Evolutionary conservation across 2,329 filamentous ascomycete genomes (phyloP).

Genomic region (Malbranchea zuffiana): DNA sequence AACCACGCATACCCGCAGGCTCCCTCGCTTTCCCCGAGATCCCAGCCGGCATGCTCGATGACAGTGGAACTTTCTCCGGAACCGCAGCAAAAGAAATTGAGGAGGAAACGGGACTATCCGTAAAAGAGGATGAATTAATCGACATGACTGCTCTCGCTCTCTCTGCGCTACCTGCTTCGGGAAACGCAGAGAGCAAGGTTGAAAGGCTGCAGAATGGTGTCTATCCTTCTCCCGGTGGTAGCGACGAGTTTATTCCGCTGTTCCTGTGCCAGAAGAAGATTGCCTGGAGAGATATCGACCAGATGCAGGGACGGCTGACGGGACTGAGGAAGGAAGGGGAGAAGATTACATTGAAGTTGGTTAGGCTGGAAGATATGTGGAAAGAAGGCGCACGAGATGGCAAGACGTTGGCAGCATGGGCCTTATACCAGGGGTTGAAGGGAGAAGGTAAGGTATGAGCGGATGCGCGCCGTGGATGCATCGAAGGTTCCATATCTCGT

Average conservation of each 20-base stretch:
- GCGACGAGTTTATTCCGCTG: conserved; percentile 49
- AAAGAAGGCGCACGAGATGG: conserved; percentile 45
- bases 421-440: conserved; percentile 44
- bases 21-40: conserved; percentile 46
- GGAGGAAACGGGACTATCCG: conserved; percentile 46
- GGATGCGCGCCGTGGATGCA: too few species aligned
- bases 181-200: conserved; percentile 18
- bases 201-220: conserved; percentile 39
- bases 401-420: conserved; percentile 46
- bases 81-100: conserved; percentile 47
- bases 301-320: conserved; percentile 43
- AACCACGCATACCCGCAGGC: conserved; percentile 47
- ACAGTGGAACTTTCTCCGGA: conserved; percentile 42
- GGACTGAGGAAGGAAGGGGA: conserved; percentile 46
- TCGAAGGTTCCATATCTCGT: too few species aligned
- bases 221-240: conserved; percentile 46
- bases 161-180: conserved; percentile 12
- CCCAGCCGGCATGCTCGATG: conserved; percentile 52
- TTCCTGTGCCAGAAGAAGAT: conserved; percentile 47
- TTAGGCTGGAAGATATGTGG: conserved; percentile 43
- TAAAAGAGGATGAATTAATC: conserved; percentile 40
- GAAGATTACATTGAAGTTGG: conserved; percentile 49
- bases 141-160: conserved; percentile 45
- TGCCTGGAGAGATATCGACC: conserved; percentile 37
- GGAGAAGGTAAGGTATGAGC: conserved; percentile 35